Conservation (phyloP, 2,329 filamentous ascomycete genomes). For the Diaporthe vexans region DNA sequence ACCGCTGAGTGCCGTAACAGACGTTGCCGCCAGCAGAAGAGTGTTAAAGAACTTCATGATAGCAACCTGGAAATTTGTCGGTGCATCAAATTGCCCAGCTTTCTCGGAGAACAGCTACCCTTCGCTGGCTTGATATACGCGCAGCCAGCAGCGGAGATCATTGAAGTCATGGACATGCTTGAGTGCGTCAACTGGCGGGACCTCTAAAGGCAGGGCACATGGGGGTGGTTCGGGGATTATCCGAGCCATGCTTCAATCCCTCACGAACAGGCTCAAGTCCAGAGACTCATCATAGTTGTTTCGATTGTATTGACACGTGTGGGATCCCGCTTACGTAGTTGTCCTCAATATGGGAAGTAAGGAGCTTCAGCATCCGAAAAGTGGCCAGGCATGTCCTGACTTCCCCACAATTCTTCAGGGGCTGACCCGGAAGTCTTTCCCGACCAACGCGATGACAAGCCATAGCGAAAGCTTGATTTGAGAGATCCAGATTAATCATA, state of each 20-base stretch:
- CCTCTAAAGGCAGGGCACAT: not conserved
- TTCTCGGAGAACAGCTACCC: not conserved
- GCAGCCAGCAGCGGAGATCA: not conserved
- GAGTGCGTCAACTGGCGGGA: not conserved
- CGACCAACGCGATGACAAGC: constrained; percentile 17
- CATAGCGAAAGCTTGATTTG: constrained; percentile 22
- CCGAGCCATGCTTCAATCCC: constrained; percentile 8
- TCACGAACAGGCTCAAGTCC: constrained; percentile 2
- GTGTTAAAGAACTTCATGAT: constrained; percentile 3
- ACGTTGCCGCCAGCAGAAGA: no score
- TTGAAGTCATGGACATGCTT: not conserved
- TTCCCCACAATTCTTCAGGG: constrained; percentile 30
- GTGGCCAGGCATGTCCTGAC: constrained; percentile 2
- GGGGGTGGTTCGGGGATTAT: not conserved
- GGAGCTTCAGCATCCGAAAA: constrained; percentile 34
- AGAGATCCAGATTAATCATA: not conserved
- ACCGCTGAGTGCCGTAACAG: no score
- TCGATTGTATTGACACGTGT: constrained; percentile 22
- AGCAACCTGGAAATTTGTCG: not conserved
- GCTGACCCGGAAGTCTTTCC: constrained; percentile 2
- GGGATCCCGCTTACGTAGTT: not conserved
- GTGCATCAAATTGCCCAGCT: fast-evolving
- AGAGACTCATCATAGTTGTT: constrained; percentile 10
- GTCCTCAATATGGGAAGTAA: not conserved
- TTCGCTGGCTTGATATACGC: not conserved